Evolutionary conservation across 202 grass and related monocot genomes (phyloP).

Genomic region (Eragrostis tef): DNA sequence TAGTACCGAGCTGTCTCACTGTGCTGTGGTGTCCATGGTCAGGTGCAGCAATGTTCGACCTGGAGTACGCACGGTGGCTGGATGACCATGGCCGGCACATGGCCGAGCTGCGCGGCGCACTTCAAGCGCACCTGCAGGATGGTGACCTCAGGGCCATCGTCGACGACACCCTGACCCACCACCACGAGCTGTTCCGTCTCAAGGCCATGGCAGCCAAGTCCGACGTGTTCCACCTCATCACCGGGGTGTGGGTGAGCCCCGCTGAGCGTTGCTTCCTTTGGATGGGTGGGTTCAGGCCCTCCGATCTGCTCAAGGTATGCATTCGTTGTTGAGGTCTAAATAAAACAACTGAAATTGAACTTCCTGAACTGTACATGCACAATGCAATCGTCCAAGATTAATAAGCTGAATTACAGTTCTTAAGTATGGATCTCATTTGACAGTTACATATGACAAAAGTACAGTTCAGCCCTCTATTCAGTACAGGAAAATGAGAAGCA

Average conservation of each 20-base stretch:
- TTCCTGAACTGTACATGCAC: neutral
- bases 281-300: conserved; percentile 88
- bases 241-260: conserved; percentile 71
- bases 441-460: neutral
- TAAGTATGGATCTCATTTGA: neutral
- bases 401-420: neutral
- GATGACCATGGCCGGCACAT: conserved; percentile 62
- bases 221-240: conserved; percentile 87
- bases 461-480: neutral
- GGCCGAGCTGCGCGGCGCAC: conserved; percentile 62
- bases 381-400: neutral
- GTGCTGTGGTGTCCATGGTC: neutral
- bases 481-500: neutral
- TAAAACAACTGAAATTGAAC: neutral
- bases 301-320: conserved; percentile 64
- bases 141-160: conserved; percentile 71
- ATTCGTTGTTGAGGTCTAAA: neutral
- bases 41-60: conserved; percentile 71
- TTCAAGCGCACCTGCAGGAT: conserved; percentile 62
- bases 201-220: conserved; percentile 56
- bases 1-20: neutral
- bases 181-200: conserved; percentile 69
- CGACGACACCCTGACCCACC: conserved; percentile 62
- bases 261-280: conserved; percentile 86
- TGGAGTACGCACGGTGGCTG: conserved; percentile 80